Base-by-base conservation (phyloP, 768 basidiomycete species). In the Mycena galericulata region DNA sequence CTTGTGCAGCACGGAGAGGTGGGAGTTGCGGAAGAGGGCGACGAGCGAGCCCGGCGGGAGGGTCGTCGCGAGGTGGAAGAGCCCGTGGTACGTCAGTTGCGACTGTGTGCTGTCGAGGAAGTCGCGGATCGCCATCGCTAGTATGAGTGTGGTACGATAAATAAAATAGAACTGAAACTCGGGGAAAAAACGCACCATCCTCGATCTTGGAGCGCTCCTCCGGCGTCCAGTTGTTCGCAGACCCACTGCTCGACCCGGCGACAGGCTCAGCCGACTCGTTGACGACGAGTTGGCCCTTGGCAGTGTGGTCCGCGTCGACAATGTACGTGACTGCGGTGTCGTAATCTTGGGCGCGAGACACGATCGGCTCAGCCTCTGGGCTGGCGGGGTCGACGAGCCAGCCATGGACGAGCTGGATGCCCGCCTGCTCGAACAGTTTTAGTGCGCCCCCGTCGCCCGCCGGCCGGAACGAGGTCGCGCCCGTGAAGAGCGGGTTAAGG, bases 11-110 rank as follows among this genome's bases (percentile, higher is more conserved):
- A 97, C 96, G 0, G 92, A 91, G 17, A 98, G 88, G 75, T 97
- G 96, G 0, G 94, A 95, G 78, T 89, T 95, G 58, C 96, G 89
- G 84, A 96, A 97, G 68, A 97, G 88, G 0, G 96, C 95, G n/a
- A 92, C 91, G n/a, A 86, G 83, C 0, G 82, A 74, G 47, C 84
- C 82, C 0, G 85, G 78, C 15, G 80, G 76, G 61, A 96, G 87
- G 2, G 88, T 82, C 3, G 88, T 85, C 0, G 92, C 90, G 54
- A 97, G 89, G 38, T 90, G 87, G 77, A 96, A 96, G 36, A 97
- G 85, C 0, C 96, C 96, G 60, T 94, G 86, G 74, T 97, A 97
- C 0, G 95, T 97, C 62, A 97, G 78, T 74, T 98, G 96, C 2
- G 94, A 94, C 67, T 88, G 85, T 0, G 92, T 91, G 20, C 79